Percentiles rank a stretch among this genome's conserved stretches.
phyloP scores from a whole-genome alignment of 768 basidiomycete genomes.

The Rhodocollybia butyracea region DNA sequence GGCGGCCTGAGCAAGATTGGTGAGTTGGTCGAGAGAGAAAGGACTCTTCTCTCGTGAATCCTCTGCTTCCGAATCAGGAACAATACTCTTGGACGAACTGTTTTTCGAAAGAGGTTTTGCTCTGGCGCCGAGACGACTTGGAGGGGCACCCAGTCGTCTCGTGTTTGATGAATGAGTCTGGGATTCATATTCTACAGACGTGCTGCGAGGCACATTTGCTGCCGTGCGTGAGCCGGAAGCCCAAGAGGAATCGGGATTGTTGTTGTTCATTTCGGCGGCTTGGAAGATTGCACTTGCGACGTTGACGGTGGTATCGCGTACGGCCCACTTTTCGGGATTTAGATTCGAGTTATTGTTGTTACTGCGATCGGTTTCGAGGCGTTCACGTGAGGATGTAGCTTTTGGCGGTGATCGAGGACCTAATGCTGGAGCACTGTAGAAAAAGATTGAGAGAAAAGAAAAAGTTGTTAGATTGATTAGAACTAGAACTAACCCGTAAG shows the following conservation, averaged over 20 bases:
- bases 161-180: conserved; percentile 50
- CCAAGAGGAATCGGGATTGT: conserved; percentile 63
- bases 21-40: conserved; percentile 52
- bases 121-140: conserved; percentile 37
- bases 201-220: conserved; percentile 59
- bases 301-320: conserved; percentile 85
- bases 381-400: conserved; percentile 33
- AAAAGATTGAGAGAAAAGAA: conserved; percentile 8
- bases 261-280: conserved; percentile 51
- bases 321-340: conserved; percentile 68
- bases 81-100: conserved; percentile 42
- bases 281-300: conserved; percentile 79
- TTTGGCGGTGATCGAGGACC: conserved; percentile 55
- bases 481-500: conserved; percentile 56
- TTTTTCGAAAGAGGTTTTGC: conserved; percentile 54
- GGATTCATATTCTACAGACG: conserved; percentile 78
- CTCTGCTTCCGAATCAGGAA: conserved; percentile 62
- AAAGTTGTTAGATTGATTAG: neutral
- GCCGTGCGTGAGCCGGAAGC: conserved; percentile 55
- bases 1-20: conserved; percentile 53
- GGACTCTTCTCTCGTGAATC: neutral
- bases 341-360: conserved; percentile 41
- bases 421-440: conserved; percentile 50
- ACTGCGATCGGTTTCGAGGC: conserved; percentile 26
- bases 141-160: conserved; percentile 64